Percentiles rank a stretch among this genome's conserved stretches.
These are phyloP conservation scores for Irpex rosettiformis DNA, from an alignment of 1,284 basidiomycete genomes.

Conservation along the genomic window DNA sequence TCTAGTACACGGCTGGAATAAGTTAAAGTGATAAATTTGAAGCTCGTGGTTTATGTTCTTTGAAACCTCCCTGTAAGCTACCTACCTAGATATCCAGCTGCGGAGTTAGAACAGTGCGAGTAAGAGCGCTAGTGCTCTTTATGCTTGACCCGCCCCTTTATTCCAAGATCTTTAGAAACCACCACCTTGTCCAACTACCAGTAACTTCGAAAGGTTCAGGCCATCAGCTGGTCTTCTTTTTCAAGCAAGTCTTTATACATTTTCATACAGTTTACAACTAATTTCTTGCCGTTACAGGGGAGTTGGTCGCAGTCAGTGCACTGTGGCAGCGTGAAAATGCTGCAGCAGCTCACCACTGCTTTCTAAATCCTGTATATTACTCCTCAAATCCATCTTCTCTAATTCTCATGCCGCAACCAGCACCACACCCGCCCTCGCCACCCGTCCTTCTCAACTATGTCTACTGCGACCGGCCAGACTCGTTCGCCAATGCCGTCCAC, in stretches of 20 bases:
- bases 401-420: conserved; percentile 5
- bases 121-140: not conserved
- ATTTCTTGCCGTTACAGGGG: not conserved
- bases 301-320: conserved; percentile 1
- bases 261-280: not conserved
- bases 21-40: too few species aligned
- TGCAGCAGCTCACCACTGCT: conserved; percentile 1
- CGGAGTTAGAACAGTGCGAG: not conserved
- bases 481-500: conserved; percentile 14
- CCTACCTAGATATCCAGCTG: not conserved
- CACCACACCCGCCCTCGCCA: not conserved
- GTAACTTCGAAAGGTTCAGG: not conserved
- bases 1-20: too few species aligned
- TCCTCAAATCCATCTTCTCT: conserved; percentile 1
- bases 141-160: not conserved
- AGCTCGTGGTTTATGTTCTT: too few species aligned
- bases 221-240: not conserved
- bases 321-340: conserved; percentile 8
- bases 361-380: conserved; percentile 8
- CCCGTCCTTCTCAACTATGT: conserved; percentile 14
- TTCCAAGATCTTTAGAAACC: not conserved
- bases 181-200: not conserved
- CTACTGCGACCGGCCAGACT: conserved; percentile 15
- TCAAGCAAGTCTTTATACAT: not conserved
- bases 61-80: not conserved